phyloP scores from a whole-genome alignment of 148 eudicot genomes.

The Camellia lanceoleosa region DNA sequence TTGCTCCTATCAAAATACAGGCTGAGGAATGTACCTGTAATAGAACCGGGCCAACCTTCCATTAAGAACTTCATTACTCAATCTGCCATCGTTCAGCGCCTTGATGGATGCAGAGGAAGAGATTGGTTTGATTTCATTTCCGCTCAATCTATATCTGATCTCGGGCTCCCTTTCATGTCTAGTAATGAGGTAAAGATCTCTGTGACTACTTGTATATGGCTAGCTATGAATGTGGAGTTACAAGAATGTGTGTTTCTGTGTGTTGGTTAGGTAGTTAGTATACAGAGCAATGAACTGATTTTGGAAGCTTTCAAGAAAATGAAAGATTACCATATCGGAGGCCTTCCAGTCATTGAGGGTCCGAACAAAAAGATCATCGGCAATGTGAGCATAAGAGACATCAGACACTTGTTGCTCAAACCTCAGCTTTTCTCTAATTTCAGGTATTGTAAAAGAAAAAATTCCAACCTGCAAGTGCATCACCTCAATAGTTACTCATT shows the following conservation, averaged over 20 bases:
- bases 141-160: slow-evolving; percentile 55
- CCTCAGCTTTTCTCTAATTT: slow-evolving; percentile 71
- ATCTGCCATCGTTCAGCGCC: slow-evolving; percentile 79
- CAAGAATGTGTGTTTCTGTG: not conserved
- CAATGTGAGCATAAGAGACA: slow-evolving; percentile 84
- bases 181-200: slow-evolving; percentile 46
- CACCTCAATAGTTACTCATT: not conserved
- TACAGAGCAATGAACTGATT: slow-evolving; percentile 55
- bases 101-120: slow-evolving; percentile 71
- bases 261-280: slow-evolving; percentile 62
- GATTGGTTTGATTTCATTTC: slow-evolving; percentile 91
- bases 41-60: slow-evolving; percentile 62
- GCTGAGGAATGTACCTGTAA: slow-evolving; percentile 86
- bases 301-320: slow-evolving; percentile 88
- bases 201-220: not conserved
- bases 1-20: slow-evolving; percentile 84
- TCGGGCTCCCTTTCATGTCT: slow-evolving; percentile 94
- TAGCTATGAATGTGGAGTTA: not conserved
- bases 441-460: slow-evolving; percentile 39
- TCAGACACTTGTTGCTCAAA: slow-evolving; percentile 67
- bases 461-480: not conserved
- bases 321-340: slow-evolving; percentile 87
- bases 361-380: slow-evolving; percentile 69
- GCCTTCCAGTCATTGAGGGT: slow-evolving; percentile 90
- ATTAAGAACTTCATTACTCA: slow-evolving; percentile 87